Percentiles rank a stretch among this genome's conserved stretches.
Evolutionary conservation across 257 asterid species (phyloP).

Genomic region (Solanum tacnaense): DNA sequence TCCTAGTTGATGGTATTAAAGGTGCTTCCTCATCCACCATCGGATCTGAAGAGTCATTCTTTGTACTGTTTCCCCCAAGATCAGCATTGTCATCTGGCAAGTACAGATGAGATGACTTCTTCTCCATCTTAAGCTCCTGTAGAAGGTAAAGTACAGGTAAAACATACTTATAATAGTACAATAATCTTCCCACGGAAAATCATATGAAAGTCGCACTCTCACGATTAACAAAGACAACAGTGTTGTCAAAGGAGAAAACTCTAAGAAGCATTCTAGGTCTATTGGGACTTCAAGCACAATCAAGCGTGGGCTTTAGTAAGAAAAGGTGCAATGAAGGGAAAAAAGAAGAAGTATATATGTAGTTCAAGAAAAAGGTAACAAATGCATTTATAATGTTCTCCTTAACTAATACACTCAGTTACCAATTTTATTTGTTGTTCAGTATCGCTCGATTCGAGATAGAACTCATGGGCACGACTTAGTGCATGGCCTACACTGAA

Average conservation of each 20-base stretch:
- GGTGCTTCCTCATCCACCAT: conserved; percentile 54
- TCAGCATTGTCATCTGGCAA: conserved; percentile 22
- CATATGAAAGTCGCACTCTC: not conserved
- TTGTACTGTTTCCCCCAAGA: conserved; percentile 8
- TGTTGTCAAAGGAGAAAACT: not conserved
- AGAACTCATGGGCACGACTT: not conserved
- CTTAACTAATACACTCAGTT: not conserved
- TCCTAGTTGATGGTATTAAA: conserved; percentile 41
- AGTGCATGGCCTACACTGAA: not conserved
- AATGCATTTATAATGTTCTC: not conserved
- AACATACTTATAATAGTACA: not conserved
- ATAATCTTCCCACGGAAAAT: not conserved
- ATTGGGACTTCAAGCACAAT: not conserved
- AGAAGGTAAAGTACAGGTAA: not conserved
- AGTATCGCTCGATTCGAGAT: not conserved
- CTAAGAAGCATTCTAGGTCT: not conserved
- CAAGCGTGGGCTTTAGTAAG: not conserved
- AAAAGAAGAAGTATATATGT: not conserved
- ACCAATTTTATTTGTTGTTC: not conserved
- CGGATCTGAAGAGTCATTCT: conserved; percentile 15
- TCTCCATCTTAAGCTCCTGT: conserved; percentile 65
- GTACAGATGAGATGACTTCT: conserved; percentile 62
- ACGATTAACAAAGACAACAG: not conserved
- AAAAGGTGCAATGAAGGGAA: not conserved
- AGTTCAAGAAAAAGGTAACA: not conserved